Percentiles rank a stretch among this genome's conserved stretches.
Conservation (phyloP, 768 basidiomycete species). For the Agrocybe praecox region DNA sequence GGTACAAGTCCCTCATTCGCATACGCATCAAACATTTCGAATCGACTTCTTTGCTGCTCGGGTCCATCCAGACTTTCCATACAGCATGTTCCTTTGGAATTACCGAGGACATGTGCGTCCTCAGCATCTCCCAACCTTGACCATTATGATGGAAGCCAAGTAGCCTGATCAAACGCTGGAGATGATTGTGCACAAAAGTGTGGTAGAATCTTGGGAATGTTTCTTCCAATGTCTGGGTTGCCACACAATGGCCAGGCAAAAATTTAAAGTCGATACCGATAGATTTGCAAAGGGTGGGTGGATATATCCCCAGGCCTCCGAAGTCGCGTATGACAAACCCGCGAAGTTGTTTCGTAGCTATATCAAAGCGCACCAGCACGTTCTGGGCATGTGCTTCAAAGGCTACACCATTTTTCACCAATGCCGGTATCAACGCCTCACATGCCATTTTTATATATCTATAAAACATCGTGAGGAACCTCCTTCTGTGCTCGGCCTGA, state of each 20-base stretch:
- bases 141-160: conserved; percentile 55
- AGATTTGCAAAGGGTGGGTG: conserved; percentile 46
- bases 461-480: conserved; percentile 1
- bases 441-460: conserved; percentile 57
- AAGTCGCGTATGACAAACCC: conserved; percentile 62
- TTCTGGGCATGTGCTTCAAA: conserved; percentile 68
- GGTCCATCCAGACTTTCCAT: conserved; percentile 48
- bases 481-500: background rate
- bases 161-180: conserved; percentile 57
- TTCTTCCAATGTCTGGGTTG: conserved; percentile 47
- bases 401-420: conserved; percentile 56
- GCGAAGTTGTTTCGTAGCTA: conserved; percentile 38
- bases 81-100: conserved; percentile 50
- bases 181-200: conserved; percentile 61
- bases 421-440: conserved; percentile 51
- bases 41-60: conserved; percentile 38
- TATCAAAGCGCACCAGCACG: conserved; percentile 49
- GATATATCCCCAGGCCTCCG: conserved; percentile 58
- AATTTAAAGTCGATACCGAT: conserved; percentile 54
- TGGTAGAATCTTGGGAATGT: conserved; percentile 61
- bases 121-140: conserved; percentile 51
- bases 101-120: conserved; percentile 42
- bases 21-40: conserved; percentile 64
- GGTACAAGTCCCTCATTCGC: conserved; percentile 57
- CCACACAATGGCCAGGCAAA: conserved; percentile 54